These are phyloP conservation scores for Hyaloperonospora arabidopsidis DNA, from an alignment of 352 stramenopile species.

Conservation along the genomic window DNA sequence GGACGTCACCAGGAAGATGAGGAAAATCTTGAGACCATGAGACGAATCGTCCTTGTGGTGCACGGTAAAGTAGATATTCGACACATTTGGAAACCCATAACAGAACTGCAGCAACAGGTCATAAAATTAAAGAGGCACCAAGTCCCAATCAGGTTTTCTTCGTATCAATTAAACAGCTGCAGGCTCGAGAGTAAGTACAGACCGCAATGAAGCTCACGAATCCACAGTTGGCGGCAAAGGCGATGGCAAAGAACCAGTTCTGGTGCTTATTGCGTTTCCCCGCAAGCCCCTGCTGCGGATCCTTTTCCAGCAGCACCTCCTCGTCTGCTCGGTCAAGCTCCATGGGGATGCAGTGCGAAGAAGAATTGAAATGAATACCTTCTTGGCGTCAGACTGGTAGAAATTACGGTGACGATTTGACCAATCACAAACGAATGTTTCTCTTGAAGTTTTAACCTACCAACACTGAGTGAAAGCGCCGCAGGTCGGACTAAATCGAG, in stretches of 20 bases:
- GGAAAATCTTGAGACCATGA: slow-evolving; percentile 66
- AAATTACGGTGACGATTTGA: not conserved
- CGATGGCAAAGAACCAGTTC: slow-evolving; percentile 55
- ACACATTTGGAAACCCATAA: slow-evolving; percentile 66
- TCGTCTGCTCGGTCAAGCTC: slow-evolving; percentile 57
- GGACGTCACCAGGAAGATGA: slow-evolving; percentile 58
- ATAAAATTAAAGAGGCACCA: too few relatives aligned
- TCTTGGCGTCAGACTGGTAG: not conserved
- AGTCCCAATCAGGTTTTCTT: too few relatives aligned
- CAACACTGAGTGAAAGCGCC: too few relatives aligned
- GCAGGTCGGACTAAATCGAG: too few relatives aligned
- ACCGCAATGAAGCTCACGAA: slow-evolving; percentile 55
- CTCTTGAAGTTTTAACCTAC: too few relatives aligned
- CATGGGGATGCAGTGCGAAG: slow-evolving; percentile 26
- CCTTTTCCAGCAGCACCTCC: slow-evolving; percentile 55
- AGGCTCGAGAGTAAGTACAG: slow-evolving; percentile 2
- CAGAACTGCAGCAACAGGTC: slow-evolving; percentile 33
- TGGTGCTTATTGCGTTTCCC: slow-evolving; percentile 46
- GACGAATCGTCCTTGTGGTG: slow-evolving; percentile 52
- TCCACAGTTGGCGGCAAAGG: slow-evolving; percentile 55
- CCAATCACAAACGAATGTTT: too few relatives aligned
- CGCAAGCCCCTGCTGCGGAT: slow-evolving; percentile 22
- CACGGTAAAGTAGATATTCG: slow-evolving; percentile 71
- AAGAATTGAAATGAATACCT: slow-evolving; percentile 8
- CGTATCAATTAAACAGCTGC: too few relatives aligned